Base-by-base conservation (phyloP, 176 grass and related monocot genomes). In the Rhipidocladum racemiflorum region DNA sequence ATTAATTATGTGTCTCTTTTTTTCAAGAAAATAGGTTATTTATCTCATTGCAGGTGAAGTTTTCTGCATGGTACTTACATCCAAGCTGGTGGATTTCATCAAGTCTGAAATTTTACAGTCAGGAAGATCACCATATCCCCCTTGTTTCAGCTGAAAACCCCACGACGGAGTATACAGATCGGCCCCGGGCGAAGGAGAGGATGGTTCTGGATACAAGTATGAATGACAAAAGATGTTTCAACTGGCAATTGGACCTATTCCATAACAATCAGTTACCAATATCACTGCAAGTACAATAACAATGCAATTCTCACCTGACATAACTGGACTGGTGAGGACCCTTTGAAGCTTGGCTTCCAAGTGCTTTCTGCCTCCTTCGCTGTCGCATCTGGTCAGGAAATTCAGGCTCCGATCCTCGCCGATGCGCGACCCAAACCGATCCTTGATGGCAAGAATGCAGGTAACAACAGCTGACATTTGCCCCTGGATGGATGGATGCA, bases 31-130 rank as follows among this genome's bases (percentile, higher is more conserved):
- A 79, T 15, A 55, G n/a, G 34, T 27, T 68, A 25, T 73, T 8
- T 17, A 27, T 66, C 6, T 57, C 21, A 80, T 73, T 66, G 39
- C 17, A 6, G 11, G 6, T 50, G 38, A 79, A 27, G 48, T 68
- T 61, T 35, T 34, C 4, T 60, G 34, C 32, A 61, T 27, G 27
- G 36, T 8, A 63, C 82, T 76, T 89, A 94, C 92, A 70, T 94
- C 89, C 80, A 91, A 79, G 87, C 87, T 89, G 28, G 85, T 85
- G 29, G 92, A 94, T 91, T 91, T 94, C 81, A 94, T 67, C 48
- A 94, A 78, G 61, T 94, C 92, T 34, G 87, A 91, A 85, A 89
- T 66, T 68, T 89, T 94, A 54, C 66, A 79, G 29, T 81, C 72
- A 55, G 87, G 77, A 30, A 85, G 53, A 82, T 94, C 89, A 68